These are phyloP conservation scores for Hamiltosporidium magnivora DNA, from an alignment of 371 early-diverging fungal species.

Conservation along the genomic window DNA sequence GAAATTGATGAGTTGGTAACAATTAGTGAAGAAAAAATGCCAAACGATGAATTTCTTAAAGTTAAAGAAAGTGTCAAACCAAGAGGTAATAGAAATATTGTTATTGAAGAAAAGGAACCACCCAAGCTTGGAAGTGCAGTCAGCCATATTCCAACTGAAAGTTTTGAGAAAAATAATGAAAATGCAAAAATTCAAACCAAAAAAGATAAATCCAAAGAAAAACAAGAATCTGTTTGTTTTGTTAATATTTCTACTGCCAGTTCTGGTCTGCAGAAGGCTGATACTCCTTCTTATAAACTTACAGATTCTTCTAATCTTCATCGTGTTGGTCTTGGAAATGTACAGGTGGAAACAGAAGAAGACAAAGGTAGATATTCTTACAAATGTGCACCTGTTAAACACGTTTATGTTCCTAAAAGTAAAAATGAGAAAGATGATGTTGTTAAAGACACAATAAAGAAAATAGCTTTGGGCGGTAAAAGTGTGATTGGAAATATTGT, in stretches of 20 bases:
- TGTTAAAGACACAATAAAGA: no score
- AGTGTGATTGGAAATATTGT: no score
- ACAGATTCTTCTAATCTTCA: not conserved
- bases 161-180: not conserved
- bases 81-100: not conserved
- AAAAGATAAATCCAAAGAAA: not conserved
- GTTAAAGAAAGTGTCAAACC: not conserved
- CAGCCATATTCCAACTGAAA: not conserved
- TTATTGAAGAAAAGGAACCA: not conserved
- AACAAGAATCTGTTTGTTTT: not conserved
- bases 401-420: no score
- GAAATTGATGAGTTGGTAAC: conserved; percentile 12
- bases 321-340: not conserved
- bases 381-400: not conserved
- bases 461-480: no score
- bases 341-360: not conserved
- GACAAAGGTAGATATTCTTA: not conserved
- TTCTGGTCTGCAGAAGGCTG: not conserved
- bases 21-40: conserved; percentile 12
- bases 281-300: not conserved
- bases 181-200: not conserved
- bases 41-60: conserved; percentile 13
- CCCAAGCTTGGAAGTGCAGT: not conserved
- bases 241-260: not conserved
- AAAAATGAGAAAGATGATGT: no score